phyloP scores from a whole-genome alignment of 345 rosid genomes.

The Eucalyptus brandiana region DNA sequence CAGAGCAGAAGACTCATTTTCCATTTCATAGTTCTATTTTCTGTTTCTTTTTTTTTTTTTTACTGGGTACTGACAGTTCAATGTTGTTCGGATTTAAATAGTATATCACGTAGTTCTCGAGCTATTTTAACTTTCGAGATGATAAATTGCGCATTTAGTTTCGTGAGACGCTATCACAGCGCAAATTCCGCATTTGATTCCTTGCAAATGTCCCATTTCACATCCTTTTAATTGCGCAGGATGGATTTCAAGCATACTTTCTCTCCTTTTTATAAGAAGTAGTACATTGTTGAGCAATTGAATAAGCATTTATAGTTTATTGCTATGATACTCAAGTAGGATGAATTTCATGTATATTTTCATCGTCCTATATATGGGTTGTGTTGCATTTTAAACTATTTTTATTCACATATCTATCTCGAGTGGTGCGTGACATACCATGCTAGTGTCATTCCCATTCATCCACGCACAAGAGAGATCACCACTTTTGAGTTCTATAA shows the following conservation, averaged over 20 bases:
- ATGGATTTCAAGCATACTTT: background rate
- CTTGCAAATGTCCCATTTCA: background rate
- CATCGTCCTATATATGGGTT: background rate
- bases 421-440: rapidly evolving
- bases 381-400: background rate
- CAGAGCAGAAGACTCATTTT: background rate
- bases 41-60: background rate
- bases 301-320: background rate
- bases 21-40: background rate
- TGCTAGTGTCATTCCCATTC: background rate
- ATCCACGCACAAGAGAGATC: background rate
- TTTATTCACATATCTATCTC: background rate
- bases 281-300: background rate
- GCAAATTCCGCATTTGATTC: background rate
- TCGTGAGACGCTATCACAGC: background rate
- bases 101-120: background rate
- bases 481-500: no score
- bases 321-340: background rate
- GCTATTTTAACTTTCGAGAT: background rate
- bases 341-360: background rate
- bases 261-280: background rate
- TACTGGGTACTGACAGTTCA: background rate
- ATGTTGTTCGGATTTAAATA: background rate
- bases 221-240: background rate
- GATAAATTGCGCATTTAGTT: background rate